phyloP scores from a whole-genome alignment of 805 yeast genomes.

The Starmerella apis region DNA sequence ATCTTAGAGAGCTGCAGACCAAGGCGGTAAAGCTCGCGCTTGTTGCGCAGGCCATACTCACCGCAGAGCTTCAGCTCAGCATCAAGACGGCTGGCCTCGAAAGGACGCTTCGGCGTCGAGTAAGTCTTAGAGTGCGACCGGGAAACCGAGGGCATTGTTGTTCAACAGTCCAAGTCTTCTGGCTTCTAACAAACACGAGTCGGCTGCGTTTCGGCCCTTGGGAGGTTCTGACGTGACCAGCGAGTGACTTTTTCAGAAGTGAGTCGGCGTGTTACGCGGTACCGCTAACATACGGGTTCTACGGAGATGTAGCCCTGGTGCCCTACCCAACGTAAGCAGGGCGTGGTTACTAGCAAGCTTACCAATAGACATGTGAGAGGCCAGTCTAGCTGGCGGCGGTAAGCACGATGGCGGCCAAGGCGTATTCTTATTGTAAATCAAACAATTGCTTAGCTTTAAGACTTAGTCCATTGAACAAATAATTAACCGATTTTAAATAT shows the following conservation, averaged over 20 bases:
- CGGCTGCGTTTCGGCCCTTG: slow-evolving; percentile 1
- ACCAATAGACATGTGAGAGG: no score
- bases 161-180: slow-evolving; percentile 17
- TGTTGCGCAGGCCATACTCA: slow-evolving; percentile 99
- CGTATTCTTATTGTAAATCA: no score
- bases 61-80: slow-evolving; percentile 99
- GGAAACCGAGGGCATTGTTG: slow-evolving; percentile 42
- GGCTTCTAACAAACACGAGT: slow-evolving; percentile 3
- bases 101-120: slow-evolving; percentile 99
- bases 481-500: no score
- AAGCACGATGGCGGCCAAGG: no score
- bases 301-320: neutral
- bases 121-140: slow-evolving; percentile 99
- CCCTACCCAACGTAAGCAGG: neutral
- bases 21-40: slow-evolving; percentile 99
- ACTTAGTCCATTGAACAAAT: no score
- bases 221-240: slow-evolving; percentile 9
- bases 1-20: slow-evolving; percentile 98
- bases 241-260: slow-evolving; percentile 12
- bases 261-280: slow-evolving; percentile 2
- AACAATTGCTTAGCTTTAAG: no score
- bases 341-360: no score
- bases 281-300: neutral
- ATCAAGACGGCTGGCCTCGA: slow-evolving; percentile 98
- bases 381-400: no score